Evolutionary conservation across 192 early-diverging fungal genomes (phyloP), one percentile per base, ranked within the genome.

Genomic region (Gamsiella multidivaricata): DNA sequence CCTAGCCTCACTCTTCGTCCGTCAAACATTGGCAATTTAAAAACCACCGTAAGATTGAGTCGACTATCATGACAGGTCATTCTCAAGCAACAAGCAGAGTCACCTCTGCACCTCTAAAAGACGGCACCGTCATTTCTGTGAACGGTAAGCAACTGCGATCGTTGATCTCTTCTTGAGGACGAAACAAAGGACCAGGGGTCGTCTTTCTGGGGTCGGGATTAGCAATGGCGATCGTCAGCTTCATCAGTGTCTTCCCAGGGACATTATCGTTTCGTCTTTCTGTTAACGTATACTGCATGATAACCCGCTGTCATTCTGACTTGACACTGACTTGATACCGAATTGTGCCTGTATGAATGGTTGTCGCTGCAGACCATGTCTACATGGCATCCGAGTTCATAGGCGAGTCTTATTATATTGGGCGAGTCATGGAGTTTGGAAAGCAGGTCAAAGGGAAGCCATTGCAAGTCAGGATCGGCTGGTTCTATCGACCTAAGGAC

Each of bases 401-500:
- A 10, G 89, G 91, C 9, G 94, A 95, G 52, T 84, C 91, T 52
- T 92, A 88, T 58, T 92, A 90, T 62, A 89, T 95, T 37, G 94
- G 92, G 3, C 88, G 94, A 12, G 80, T 95, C 59, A 89, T 94
- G 90, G 90, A 92, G 73, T 93, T 95, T 70, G 74, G 82, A 6
- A 86, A 86, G 26, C 81, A 83, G 46, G 71, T 80, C 34, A 88
- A 82, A 68, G 69, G 86, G 29, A 79, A 82, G 61, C 85, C 88
- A 23, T 59, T 88, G 11, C 83, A 82, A 39, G 88, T 81, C 3
- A 85, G 90, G 31, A 83, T 92, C 66, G 92, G 90, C 6, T 90
- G 88, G 89, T 92, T 87, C 59, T 89, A 92, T 72, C 86, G 95
- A 20, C 89, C 92, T 6, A 87, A 90, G 36, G 94, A 96, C 64